Conservation (phyloP, 1,139 yeast genomes). For the Debaryomyces sp. region DNA sequence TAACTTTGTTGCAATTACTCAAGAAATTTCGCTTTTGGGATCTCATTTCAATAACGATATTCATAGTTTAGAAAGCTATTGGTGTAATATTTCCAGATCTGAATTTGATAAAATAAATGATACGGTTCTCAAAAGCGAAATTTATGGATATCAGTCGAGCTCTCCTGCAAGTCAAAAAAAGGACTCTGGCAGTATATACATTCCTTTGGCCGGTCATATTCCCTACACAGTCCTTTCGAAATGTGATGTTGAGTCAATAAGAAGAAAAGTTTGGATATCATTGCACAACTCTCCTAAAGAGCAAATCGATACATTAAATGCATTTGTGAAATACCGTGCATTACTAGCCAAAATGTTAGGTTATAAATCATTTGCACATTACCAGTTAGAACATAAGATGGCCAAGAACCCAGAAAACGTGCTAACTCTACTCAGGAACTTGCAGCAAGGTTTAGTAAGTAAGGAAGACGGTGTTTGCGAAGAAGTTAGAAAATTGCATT, state of each 20-base stretch:
- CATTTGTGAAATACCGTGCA: conserved; percentile 67
- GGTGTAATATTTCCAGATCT: conserved; percentile 37
- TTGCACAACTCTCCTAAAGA: conserved; percentile 59
- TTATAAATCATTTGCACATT: conserved; percentile 69
- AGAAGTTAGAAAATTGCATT: conserved; percentile 54
- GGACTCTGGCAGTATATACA: conserved; percentile 15
- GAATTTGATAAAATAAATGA: conserved; percentile 37
- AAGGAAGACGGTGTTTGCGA: conserved; percentile 56
- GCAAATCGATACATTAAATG: conserved; percentile 63
- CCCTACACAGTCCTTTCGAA: conserved; percentile 68
- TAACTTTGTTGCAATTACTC: conserved; percentile 77
- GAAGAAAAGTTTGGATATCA: conserved; percentile 75
- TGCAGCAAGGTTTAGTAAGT: conserved; percentile 41
- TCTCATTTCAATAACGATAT: conserved; percentile 72
- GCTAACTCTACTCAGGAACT: conserved; percentile 59
- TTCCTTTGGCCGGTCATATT: conserved; percentile 72
- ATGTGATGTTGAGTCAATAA: conserved; percentile 56
- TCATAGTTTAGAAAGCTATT: conserved; percentile 42
- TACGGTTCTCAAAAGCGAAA: conserved; percentile 26
- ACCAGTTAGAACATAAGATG: conserved; percentile 89
- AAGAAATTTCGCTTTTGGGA: conserved; percentile 79
- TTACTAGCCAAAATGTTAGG: conserved; percentile 77
- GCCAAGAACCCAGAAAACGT: conserved; percentile 83
- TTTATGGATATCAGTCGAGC: conserved; percentile 28
- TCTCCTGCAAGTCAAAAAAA: conserved; percentile 15